phyloP scores from a whole-genome alignment of 768 basidiomycete genomes.

The Trametes punicea region DNA sequence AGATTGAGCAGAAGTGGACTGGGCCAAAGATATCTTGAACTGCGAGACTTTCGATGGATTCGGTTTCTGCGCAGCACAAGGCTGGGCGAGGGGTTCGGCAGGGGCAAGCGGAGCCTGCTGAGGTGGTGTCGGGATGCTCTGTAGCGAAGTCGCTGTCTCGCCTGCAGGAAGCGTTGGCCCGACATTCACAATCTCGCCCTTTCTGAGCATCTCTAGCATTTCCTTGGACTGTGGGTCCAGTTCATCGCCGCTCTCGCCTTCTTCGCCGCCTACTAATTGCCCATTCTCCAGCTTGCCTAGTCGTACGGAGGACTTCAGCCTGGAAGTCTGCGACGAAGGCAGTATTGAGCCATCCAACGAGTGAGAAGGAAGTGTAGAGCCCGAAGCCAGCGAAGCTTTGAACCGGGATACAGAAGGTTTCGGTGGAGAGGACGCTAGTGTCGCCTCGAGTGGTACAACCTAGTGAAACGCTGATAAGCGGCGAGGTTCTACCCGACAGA shows the following conservation, averaged over 20 bases:
- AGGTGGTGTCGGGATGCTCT: not conserved
- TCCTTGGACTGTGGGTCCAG: conserved; percentile 23
- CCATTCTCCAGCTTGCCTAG: conserved; percentile 30
- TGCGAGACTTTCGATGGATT: conserved; percentile 22
- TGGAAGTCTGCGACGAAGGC: conserved; percentile 27
- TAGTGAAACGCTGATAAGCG: conserved; percentile 21
- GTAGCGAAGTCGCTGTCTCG: not conserved
- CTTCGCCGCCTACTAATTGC: conserved; percentile 29
- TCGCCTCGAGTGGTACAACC: conserved; percentile 44
- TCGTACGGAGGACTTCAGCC: conserved; percentile 28
- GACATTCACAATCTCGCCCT: conserved; percentile 31
- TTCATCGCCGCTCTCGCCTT: conserved; percentile 31
- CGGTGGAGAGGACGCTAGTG: conserved; percentile 35
- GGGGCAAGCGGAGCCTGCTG: conserved; percentile 7
- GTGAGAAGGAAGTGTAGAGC: conserved; percentile 25
- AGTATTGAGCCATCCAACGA: conserved; percentile 31
- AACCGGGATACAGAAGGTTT: conserved; percentile 62
- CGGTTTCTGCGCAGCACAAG: not conserved
- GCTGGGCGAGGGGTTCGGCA: not conserved
- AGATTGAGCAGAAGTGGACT: conserved; percentile 3
- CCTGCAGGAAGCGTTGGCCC: conserved; percentile 23
- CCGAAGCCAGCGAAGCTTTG: conserved; percentile 45
- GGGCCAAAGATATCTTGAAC: conserved; percentile 24
- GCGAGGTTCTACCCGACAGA: not conserved
- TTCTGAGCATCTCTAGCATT: conserved; percentile 28